Evolutionary conservation across 495 filamentous ascomycete genomes (phyloP), one percentile per base, ranked within the genome.

Genomic region (Venustampulla echinocandica): DNA sequence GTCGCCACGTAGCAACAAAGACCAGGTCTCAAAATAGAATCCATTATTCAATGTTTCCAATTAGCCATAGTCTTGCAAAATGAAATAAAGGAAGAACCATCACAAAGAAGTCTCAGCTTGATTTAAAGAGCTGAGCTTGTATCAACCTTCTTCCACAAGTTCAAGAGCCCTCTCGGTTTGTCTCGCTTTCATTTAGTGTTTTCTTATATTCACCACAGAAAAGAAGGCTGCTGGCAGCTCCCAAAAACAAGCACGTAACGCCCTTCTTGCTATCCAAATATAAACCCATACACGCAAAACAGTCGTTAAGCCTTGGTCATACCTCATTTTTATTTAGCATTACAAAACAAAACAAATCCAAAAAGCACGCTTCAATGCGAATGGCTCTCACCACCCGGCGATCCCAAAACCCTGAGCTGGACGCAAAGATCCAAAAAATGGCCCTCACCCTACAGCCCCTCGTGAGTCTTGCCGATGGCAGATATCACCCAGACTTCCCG

Each of bases 401-500:
- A 46, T 36, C 11, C 18, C 19, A 46, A 40, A 40, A 40, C 17
- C 15, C 10, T 9, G 37, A 10, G 19, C 24, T 59, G 34, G 19
- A 15, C n/a, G 37, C 42, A 18, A 60, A 60, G 23, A 42, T 60
- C 20, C 7, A 15, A 2, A 44, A 60, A n/a, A 50, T 60, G 47
- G 38, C 35, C 1, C 42, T 53, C 2, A 63, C 62, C 15, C 72
- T 82, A 27, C 66, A 70, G 7, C 79, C 80, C 0, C 69, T 84
- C 4, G 71, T 80, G 6, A 68, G 70, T 44, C 64, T 81, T 23
- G 76, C 72, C 7, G 75, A 75, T 0, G 83, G 81, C 38, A 52
- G 60, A 9, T 47, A 76, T 0, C 81, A 87, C 61, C 79, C 81
- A 0, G 49, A 64, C 14, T 93, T 86, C 65, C 87, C 87, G 0